Conservation (phyloP, 2,329 filamentous ascomycete species). For the Remersonia thermophila region DNA sequence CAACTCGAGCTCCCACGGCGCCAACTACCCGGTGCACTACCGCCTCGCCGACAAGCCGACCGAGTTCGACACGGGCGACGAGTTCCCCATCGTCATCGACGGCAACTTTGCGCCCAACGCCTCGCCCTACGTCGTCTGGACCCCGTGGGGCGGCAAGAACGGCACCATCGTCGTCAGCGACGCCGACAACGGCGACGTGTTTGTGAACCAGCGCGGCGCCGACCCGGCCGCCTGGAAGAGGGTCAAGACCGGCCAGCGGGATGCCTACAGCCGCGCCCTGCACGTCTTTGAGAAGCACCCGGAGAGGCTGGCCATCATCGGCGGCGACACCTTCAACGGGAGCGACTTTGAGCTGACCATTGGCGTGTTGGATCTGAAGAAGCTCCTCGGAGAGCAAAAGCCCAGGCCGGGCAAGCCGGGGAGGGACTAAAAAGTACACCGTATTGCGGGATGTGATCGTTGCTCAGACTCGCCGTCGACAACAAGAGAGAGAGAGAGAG, state of each 20-base stretch:
- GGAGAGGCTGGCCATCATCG: slow-evolving; percentile 24
- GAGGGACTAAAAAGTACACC: too few species aligned
- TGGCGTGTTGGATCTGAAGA: slow-evolving; percentile 6
- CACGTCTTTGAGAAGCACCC: slow-evolving; percentile 15
- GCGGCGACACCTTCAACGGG: slow-evolving; percentile 16
- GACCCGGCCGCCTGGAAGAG: slow-evolving; percentile 26
- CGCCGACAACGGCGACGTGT: slow-evolving; percentile 26
- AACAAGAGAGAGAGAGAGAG: too few species aligned
- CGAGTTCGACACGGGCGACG: slow-evolving; percentile 23
- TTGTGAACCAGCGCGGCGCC: slow-evolving; percentile 30
- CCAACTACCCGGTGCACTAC: slow-evolving; percentile 33
- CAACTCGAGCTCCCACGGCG: slow-evolving; percentile 19
- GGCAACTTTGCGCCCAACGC: slow-evolving; percentile 24
- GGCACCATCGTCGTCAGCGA: slow-evolving; percentile 32
- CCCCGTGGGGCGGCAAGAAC: slow-evolving; percentile 28
- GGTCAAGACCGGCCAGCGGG: slow-evolving; percentile 16
- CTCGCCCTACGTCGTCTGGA: slow-evolving; percentile 33
- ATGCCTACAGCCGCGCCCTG: slow-evolving; percentile 21
- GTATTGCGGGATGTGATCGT: too few species aligned
- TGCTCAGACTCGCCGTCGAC: too few species aligned
- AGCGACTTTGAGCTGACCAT: slow-evolving; percentile 5
- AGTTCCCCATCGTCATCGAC: slow-evolving; percentile 23
- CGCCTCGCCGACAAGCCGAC: slow-evolving; percentile 27
- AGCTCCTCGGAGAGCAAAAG: neutral
- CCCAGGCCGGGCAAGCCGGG: too few species aligned